Percentiles rank a stretch among this genome's conserved stretches.
Conservation (phyloP, 441 rosid species). For the Omphalea diandra region DNA sequence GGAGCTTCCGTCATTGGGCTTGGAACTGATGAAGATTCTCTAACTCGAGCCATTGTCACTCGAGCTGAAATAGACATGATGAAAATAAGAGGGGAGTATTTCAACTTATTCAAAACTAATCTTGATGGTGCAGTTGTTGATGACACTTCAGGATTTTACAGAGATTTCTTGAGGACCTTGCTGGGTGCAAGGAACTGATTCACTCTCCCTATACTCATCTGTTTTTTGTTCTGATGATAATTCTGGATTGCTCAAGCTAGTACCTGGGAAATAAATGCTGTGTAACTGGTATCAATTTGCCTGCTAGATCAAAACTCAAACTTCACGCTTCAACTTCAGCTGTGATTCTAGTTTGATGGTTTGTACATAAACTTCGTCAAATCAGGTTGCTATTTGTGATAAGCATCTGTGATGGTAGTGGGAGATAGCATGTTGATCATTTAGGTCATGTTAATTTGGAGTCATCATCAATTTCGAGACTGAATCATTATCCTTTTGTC, state of each 20-base stretch:
- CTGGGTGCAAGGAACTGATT: constrained; percentile 45
- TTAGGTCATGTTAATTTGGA: no score
- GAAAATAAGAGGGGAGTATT: constrained; percentile 62
- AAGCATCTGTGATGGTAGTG: no score
- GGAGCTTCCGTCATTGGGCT: constrained; percentile 52
- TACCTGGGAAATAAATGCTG: constrained; percentile 4
- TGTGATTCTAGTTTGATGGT: constrained; percentile 7
- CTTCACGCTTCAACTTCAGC: neutral
- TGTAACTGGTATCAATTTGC: neutral
- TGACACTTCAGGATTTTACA: constrained; percentile 81
- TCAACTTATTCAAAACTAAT: constrained; percentile 45
- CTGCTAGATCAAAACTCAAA: neutral
- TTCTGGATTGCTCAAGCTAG: constrained; percentile 11
- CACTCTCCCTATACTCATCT: neutral
- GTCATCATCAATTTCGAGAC: no score
- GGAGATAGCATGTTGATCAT: no score
- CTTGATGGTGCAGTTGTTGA: constrained; percentile 63
- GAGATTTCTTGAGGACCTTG: constrained; percentile 60
- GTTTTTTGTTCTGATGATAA: neutral
- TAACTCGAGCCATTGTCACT: constrained; percentile 68
- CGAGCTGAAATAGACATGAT: constrained; percentile 79
- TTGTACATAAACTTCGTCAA: neutral
- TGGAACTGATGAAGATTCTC: constrained; percentile 86
- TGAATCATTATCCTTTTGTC: no score
- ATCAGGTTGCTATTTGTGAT: neutral